Percentiles rank a stretch among this genome's conserved stretches.
These are phyloP conservation scores for Lentinula detonsa DNA, from an alignment of 768 basidiomycete species.

Conservation along the genomic window DNA sequence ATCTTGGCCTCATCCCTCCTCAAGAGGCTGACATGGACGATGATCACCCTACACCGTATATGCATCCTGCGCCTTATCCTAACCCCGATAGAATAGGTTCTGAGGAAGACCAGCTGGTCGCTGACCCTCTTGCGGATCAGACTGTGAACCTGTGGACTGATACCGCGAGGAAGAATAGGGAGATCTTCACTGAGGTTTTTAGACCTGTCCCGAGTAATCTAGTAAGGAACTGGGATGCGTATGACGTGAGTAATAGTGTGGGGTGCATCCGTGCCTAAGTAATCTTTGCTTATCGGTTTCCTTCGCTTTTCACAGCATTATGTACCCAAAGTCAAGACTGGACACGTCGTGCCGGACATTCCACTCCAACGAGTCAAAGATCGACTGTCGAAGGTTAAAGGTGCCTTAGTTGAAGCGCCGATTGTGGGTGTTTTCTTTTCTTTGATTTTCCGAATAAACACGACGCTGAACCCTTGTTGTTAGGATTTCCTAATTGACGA, in stretches of 20 bases:
- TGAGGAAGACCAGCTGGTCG: conserved; percentile 59
- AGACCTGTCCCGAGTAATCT: conserved; percentile 81
- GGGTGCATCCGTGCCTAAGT: neutral
- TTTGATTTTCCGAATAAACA: neutral
- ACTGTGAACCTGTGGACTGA: conserved; percentile 55
- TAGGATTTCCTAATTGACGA: conserved; percentile 86
- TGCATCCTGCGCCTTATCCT: conserved; percentile 72
- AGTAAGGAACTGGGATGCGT: conserved; percentile 72
- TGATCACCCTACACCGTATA: conserved; percentile 47
- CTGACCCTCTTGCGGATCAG: conserved; percentile 69
- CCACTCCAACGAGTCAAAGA: conserved; percentile 67
- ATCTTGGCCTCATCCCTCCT: conserved; percentile 80
- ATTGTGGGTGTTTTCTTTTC: conserved; percentile 39
- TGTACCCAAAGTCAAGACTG: conserved; percentile 69
- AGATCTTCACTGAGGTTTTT: conserved; percentile 84
- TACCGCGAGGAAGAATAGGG: conserved; percentile 76
- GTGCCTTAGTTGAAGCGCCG: conserved; percentile 72
- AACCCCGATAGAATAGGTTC: conserved; percentile 61
- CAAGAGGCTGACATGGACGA: conserved; percentile 42
- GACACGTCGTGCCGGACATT: conserved; percentile 74
- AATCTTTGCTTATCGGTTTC: neutral
- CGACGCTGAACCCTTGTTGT: neutral
- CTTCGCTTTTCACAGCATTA: conserved; percentile 44
- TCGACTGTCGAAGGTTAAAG: conserved; percentile 62
- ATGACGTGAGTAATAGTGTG: conserved; percentile 48